phyloP scores from a whole-genome alignment of 106 monocot species.

The Chionographis japonica region DNA sequence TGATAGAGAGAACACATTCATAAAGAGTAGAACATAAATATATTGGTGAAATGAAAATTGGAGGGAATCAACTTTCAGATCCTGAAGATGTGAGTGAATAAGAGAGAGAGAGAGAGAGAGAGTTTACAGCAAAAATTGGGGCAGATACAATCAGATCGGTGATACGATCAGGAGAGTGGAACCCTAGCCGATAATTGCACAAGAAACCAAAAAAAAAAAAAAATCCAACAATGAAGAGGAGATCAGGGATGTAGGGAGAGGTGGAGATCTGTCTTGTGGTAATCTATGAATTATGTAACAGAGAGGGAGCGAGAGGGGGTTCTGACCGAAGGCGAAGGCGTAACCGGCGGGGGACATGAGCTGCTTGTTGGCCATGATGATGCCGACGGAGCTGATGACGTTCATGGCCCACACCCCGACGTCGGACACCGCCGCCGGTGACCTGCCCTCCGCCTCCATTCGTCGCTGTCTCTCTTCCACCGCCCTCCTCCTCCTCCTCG shows the following conservation, averaged over 20 bases:
- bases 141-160: too few species aligned
- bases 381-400: conserved; percentile 77
- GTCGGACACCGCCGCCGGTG: conserved; percentile 38
- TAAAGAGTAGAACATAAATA: conserved; percentile 6
- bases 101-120: too few species aligned
- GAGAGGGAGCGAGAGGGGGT: not conserved
- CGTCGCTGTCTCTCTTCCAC: conserved; percentile 4
- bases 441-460: conserved; percentile 15
- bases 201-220: too few species aligned
- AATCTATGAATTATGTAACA: not conserved
- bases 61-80: too few species aligned
- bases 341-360: conserved; percentile 78
- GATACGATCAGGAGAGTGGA: too few species aligned
- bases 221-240: too few species aligned
- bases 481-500: not conserved
- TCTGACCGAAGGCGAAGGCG: conserved; percentile 72
- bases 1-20: not conserved
- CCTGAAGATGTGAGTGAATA: too few species aligned
- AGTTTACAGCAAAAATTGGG: too few species aligned
- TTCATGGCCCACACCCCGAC: conserved; percentile 91
- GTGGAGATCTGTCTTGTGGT: not conserved
- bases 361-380: conserved; percentile 95
- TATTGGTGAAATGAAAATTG: too few species aligned
- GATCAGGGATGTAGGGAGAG: not conserved
- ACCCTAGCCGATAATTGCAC: too few species aligned